Evolutionary conservation across 1,139 yeast genomes (phyloP).

Genomic region (Nadsonia commutata): DNA sequence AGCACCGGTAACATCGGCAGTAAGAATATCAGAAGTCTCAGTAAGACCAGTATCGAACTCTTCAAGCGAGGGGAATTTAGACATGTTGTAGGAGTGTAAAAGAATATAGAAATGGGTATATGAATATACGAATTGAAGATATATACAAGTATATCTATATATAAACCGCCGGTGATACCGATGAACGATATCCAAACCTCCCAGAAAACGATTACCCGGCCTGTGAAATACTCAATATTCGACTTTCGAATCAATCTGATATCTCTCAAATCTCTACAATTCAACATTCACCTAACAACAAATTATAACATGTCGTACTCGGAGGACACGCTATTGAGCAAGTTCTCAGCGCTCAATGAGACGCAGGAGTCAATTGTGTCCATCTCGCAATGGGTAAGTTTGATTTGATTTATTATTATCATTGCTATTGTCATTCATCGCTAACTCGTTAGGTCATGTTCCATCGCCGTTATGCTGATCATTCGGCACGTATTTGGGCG

Average conservation of each 20-base stretch:
- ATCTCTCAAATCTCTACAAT: no score
- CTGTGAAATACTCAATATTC: no score
- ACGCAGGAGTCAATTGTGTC: slow-evolving; percentile 76
- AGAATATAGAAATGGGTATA: no score
- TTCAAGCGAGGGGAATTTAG: slow-evolving; percentile 77
- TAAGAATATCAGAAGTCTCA: slow-evolving; percentile 9
- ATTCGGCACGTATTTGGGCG: slow-evolving; percentile 52
- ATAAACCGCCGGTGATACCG: no score
- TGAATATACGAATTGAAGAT: no score
- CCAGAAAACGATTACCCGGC: no score
- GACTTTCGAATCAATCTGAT: no score
- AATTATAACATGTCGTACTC: slow-evolving; percentile 52
- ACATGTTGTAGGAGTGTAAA: slow-evolving; percentile 45
- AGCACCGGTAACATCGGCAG: slow-evolving; percentile 22
- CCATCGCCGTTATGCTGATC: slow-evolving; percentile 51
- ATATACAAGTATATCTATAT: no score
- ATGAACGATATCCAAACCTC: no score
- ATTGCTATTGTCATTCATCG: neutral
- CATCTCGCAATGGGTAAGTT: slow-evolving; percentile 66
- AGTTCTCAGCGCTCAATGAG: slow-evolving; percentile 49
- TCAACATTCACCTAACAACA: no score
- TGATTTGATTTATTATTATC: neutral
- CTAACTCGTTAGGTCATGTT: slow-evolving; percentile 41
- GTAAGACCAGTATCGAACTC: slow-evolving; percentile 25
- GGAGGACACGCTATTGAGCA: slow-evolving; percentile 37